A percentile compares a stretch with the other conserved stretches of the same genome.
phyloP scores from a whole-genome alignment of 495 filamentous ascomycete genomes.

The Penicillium fimorum region DNA sequence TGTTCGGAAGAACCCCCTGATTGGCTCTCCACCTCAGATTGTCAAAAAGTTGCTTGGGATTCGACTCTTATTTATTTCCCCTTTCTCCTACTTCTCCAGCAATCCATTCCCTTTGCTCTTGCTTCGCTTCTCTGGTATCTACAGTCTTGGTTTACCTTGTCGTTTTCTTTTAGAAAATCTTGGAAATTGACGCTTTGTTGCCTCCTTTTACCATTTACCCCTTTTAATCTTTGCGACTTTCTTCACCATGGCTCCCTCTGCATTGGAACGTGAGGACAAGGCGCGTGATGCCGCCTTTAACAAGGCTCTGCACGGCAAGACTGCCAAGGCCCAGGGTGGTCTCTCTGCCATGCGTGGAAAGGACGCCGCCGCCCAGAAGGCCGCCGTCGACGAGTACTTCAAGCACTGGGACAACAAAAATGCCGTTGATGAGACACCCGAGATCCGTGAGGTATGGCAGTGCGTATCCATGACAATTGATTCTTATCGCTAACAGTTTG shows the following conservation, averaged over 20 bases:
- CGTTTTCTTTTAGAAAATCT: not conserved
- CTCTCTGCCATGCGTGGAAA: slow-evolving; percentile 84
- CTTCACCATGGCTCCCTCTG: slow-evolving; percentile 63
- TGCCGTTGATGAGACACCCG: slow-evolving; percentile 74
- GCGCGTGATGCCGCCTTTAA: slow-evolving; percentile 90
- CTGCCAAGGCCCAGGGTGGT: slow-evolving; percentile 66
- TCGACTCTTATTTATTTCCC: slow-evolving; percentile 16
- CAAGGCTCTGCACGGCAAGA: slow-evolving; percentile 86
- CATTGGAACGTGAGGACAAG: slow-evolving; percentile 84
- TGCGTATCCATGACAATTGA: not conserved
- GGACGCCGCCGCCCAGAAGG: slow-evolving; percentile 76
- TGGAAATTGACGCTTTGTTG: slow-evolving; percentile 11
- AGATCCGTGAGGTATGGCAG: slow-evolving; percentile 65
- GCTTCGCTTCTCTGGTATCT: slow-evolving; percentile 13
- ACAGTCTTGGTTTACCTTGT: slow-evolving; percentile 6
- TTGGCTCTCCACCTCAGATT: slow-evolving; percentile 11
- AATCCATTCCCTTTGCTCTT: slow-evolving; percentile 13
- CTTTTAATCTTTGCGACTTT: slow-evolving; percentile 24
- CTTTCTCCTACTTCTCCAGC: slow-evolving; percentile 14
- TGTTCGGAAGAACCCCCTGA: slow-evolving; percentile 10
- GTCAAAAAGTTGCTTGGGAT: slow-evolving; percentile 26
- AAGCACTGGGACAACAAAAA: slow-evolving; percentile 98
- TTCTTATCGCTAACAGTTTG: slow-evolving; percentile 5
- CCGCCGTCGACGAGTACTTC: slow-evolving; percentile 96
- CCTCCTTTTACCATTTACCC: slow-evolving; percentile 18